Base-by-base conservation (phyloP, 2,329 filamentous ascomycete species). In the Aspergillus flavus region DNA sequence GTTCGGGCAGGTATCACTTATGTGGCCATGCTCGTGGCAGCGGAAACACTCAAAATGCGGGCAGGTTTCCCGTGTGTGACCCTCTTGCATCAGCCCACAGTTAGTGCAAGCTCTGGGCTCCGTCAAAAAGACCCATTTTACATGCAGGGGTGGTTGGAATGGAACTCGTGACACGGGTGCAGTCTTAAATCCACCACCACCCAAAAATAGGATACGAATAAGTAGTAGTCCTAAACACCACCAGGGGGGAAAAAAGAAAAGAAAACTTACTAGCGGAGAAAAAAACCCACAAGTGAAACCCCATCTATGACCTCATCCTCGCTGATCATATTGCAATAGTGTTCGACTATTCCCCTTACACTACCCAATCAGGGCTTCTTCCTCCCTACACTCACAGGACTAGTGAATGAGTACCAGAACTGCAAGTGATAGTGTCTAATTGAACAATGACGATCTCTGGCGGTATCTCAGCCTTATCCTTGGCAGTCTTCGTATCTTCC, bases 201-300 rank as follows among this genome's bases (percentile, higher is more conserved):
- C 52, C 52, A 55, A 55, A 55, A 55, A 55, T 55, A 55, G 52
- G 52, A 55, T 39, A 55, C 32, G 5, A 26, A 39, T 55, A 6
- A 28, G 6, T 28, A 28, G 26, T 28, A 39, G 21, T 10, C 21
- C 16, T 12, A 39, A 55, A 14, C 21, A 26, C 21, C 21, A 14
- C 52, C 9, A 7, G 10, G 12, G 19, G 19, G 12, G 34, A 21
- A 7, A 16, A 16, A 36, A 34, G 4, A 36, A 7, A 28, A 12
- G 4, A n/a, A 1, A 32, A 12, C 32, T 9, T 1, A 26, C 48
- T 30, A 26, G 14, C 26, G 14, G 28, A 53, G 34, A 32, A 30
- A 30, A 7, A 14, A 11, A 14, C 11, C 52, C 32, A 55, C 32
- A 39, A 30, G 9, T 36, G n/a, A 55, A 39, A 39, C 52, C 11